Evolutionary conservation across 768 basidiomycete species (phyloP).

Genomic region (Candolleomyces aberdarensis): DNA sequence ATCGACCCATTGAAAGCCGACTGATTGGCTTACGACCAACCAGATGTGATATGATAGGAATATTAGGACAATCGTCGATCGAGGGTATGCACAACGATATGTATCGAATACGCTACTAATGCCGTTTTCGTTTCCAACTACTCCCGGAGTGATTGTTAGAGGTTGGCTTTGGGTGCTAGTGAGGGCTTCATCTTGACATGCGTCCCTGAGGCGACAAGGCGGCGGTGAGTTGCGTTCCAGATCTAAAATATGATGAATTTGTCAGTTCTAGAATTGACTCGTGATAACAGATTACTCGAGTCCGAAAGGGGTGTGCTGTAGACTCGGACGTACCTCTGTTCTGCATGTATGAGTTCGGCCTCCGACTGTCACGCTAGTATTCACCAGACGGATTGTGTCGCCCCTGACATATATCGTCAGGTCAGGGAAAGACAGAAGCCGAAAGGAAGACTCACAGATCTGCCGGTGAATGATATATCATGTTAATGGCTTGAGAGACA

Average conservation of each 20-base stretch:
- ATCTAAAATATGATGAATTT: constrained; percentile 33
- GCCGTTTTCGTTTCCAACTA: too few species aligned
- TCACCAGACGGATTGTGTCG: constrained; percentile 48
- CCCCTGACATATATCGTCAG: constrained; percentile 28
- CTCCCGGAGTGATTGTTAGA: constrained; percentile 12
- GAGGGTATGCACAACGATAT: too few species aligned
- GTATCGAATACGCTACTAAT: too few species aligned
- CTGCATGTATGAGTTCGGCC: constrained; percentile 42
- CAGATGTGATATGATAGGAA: too few species aligned
- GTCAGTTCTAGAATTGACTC: too few species aligned
- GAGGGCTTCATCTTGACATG: constrained; percentile 57
- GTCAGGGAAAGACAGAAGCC: neutral
- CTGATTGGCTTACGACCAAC: too few species aligned
- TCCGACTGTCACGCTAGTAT: constrained; percentile 49
- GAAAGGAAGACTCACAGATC: constrained; percentile 29
- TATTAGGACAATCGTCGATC: too few species aligned
- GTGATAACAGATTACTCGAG: too few species aligned
- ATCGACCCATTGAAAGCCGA: too few species aligned
- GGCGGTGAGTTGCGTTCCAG: constrained; percentile 51
- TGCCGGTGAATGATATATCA: constrained; percentile 57
- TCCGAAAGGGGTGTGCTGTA: too few species aligned
- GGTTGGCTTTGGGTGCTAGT: constrained; percentile 20
- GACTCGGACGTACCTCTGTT: constrained; percentile 37
- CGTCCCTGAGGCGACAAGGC: constrained; percentile 51
- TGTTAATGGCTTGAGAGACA: constrained; percentile 52